phyloP scores from a whole-genome alignment of 2,329 filamentous ascomycete species.

The Epichloe sp. region DNA sequence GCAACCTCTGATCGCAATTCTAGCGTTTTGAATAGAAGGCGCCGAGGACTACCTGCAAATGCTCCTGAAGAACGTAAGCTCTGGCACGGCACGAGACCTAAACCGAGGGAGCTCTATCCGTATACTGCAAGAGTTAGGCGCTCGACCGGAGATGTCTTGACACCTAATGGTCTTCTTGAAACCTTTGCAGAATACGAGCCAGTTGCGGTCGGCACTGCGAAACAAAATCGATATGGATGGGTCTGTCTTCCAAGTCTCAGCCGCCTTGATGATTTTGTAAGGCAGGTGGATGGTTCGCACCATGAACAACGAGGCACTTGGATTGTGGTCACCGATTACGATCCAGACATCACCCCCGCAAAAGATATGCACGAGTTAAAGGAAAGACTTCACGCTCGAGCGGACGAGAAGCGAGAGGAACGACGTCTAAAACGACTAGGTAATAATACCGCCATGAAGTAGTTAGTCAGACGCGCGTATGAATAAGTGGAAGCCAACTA shows the following conservation, averaged over 20 bases:
- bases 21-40: not conserved
- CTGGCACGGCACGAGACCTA: not conserved
- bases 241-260: not conserved
- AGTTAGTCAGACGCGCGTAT: too few relatives aligned
- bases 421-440: not conserved
- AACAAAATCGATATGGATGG: not conserved
- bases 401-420: not conserved
- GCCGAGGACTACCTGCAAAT: not conserved
- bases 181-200: not conserved
- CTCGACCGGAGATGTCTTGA: not conserved
- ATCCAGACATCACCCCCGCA: not conserved
- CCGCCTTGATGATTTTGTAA: not conserved
- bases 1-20: not conserved
- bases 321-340: not conserved
- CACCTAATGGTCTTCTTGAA: not conserved
- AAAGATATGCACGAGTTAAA: not conserved
- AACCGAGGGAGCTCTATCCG: not conserved
- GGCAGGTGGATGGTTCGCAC: not conserved
- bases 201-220: not conserved
- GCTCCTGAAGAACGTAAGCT: not conserved
- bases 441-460: not conserved
- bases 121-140: not conserved
- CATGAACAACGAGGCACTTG: not conserved
- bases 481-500: not conserved
- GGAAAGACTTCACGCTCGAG: not conserved